Evolutionary conservation across 164 flowering plant genomes (phyloP), one percentile per base, ranked within the genome.

Genomic region (Warburgia ugandensis): DNA sequence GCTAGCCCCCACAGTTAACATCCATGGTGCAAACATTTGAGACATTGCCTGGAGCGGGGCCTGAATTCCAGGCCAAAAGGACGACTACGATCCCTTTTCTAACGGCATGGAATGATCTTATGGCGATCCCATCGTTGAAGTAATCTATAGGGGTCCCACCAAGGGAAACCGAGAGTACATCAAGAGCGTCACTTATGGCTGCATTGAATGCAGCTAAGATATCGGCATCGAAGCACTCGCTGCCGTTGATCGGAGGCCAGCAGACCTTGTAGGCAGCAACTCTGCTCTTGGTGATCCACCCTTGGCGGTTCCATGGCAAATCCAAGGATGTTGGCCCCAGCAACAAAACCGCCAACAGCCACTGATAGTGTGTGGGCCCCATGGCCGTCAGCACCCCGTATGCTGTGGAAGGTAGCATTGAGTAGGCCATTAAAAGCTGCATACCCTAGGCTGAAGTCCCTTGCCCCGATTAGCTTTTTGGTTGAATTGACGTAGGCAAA

Each of bases 351-450:
- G 2, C 95, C 91, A 0, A 76, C 95, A 3, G 88, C 88, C 0
- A 84, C 83, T 0, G 95, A 83, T 11, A 86, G 57, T 2, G 95
- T 86, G 64, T 83, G 91, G n/a, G 79, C 32, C 1, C 95, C 95
- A 55, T 86, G 95, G 10, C 95, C 95, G 0, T 60, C 74, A 0
- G 21, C 1, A 67, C 83, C 91, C 0, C 82, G 69, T 23, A 76
- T 63, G 2, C 78, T 62, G 3, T 11, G 37, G 2, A 66, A 14
- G 6, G 68, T 76, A 0, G 11, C 19, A 4, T 17, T 6, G 4
- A 36, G 25, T 13, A 55, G 3, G 1, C 7, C 2, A n/a, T 60
- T 49, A 0, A 47, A 54, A 1, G 23, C 17, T 0, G 45, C 37
- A 56, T 74, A 72, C 4, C 54, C 54, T 19, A 22, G 23, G 43